Conservation (phyloP, 345 rosid genomes). For the Anacardium occidentale region DNA sequence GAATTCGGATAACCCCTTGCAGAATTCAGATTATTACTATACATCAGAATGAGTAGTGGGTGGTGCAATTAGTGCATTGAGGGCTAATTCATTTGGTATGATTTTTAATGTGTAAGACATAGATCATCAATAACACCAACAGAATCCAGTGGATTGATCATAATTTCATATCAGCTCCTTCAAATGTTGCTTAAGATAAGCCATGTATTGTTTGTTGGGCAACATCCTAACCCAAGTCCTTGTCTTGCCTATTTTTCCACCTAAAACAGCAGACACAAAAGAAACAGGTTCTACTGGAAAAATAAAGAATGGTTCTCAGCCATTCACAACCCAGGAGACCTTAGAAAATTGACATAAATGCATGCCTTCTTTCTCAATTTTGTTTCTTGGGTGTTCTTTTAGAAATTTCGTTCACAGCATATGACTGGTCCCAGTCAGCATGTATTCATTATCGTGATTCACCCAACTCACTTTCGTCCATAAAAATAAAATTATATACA, state of each 20-base stretch:
- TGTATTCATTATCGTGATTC: too few relatives aligned
- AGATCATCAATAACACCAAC: not conserved
- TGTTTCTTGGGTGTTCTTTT: too few relatives aligned
- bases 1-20: too few relatives aligned
- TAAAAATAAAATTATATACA: too few relatives aligned
- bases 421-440: too few relatives aligned
- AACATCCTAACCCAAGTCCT: constrained; percentile 22
- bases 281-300: constrained; percentile 17
- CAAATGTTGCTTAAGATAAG: constrained; percentile 20
- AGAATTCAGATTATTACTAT: too few relatives aligned
- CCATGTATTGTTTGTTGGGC: constrained; percentile 21
- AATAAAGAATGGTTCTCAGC: not conserved
- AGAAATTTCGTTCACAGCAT: too few relatives aligned
- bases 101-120: constrained; percentile 15
- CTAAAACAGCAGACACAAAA: constrained; percentile 22
- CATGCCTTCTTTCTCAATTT: too few relatives aligned
- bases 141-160: not conserved
- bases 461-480: too few relatives aligned
- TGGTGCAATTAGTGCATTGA: too few relatives aligned
- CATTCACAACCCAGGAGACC: not conserved
- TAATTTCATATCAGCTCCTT: constrained; percentile 15
- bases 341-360: not conserved
- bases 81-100: too few relatives aligned
- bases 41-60: too few relatives aligned
- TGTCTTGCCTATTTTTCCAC: constrained; percentile 19